Evolutionary conservation across 345 rosid genomes (phyloP).

Genomic region (Arabidopsis suecica): DNA sequence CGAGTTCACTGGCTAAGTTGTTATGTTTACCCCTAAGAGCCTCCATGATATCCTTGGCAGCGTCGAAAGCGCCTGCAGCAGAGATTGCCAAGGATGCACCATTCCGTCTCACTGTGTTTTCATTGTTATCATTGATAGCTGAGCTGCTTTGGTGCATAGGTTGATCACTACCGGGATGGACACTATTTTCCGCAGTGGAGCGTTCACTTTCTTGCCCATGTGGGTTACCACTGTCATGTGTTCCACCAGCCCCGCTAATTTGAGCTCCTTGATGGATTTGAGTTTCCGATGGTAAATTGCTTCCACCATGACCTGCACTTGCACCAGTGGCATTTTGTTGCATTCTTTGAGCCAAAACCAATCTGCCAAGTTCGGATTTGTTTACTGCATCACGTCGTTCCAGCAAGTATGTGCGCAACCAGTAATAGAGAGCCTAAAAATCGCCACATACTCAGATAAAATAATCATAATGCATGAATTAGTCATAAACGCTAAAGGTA

Average conservation of each 20-base stretch:
- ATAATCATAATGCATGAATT: slow-evolving; percentile 30
- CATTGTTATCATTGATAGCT: slow-evolving; percentile 59
- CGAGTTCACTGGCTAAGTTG: slow-evolving; percentile 96
- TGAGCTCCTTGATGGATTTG: slow-evolving; percentile 73
- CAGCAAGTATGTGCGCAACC: slow-evolving; percentile 97
- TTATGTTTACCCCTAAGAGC: slow-evolving; percentile 93
- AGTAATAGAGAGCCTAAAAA: slow-evolving; percentile 89
- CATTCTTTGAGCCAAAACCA: slow-evolving; percentile 93
- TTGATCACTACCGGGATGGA: slow-evolving; percentile 73
- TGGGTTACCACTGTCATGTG: slow-evolving; percentile 79
- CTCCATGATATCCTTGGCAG: slow-evolving; percentile 99
- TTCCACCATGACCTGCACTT: slow-evolving; percentile 64
- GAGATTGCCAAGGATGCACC: slow-evolving; percentile 73
- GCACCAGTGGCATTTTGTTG: slow-evolving; percentile 74
- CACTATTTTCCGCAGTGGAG: slow-evolving; percentile 62
- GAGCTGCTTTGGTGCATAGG: slow-evolving; percentile 74
- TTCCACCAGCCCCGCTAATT: slow-evolving; percentile 61
- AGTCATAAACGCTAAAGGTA: slow-evolving; percentile 13
- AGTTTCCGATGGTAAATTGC: slow-evolving; percentile 58
- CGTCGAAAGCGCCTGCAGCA: slow-evolving; percentile 92
- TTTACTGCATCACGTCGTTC: slow-evolving; percentile 98
- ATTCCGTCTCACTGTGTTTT: slow-evolving; percentile 68
- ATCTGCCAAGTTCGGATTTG: slow-evolving; percentile 76
- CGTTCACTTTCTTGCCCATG: slow-evolving; percentile 93
- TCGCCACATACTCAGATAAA: slow-evolving; percentile 20